phyloP scores from a whole-genome alignment of 495 filamentous ascomycete species.

The Chaetomidium leptoderma region DNA sequence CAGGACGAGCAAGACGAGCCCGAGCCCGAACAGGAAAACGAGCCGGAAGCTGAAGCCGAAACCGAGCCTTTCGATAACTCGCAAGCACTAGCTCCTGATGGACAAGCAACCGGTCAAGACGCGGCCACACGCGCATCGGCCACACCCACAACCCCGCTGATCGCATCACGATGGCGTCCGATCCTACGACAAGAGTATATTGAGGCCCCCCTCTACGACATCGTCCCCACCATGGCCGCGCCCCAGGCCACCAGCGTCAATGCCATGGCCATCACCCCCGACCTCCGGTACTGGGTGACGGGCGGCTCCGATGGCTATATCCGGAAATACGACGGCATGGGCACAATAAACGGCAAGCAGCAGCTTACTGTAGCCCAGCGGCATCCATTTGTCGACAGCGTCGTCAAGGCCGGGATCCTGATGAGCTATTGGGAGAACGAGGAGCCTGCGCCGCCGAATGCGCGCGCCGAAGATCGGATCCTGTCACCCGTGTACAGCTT shows the following conservation, averaged over 20 bases:
- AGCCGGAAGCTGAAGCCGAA: conserved; percentile 25
- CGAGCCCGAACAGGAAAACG: conserved; percentile 26
- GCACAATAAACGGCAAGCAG: conserved; percentile 89
- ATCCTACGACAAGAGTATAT: conserved; percentile 73
- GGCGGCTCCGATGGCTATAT: conserved; percentile 93
- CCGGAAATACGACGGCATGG: conserved; percentile 91
- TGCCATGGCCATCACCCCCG: conserved; percentile 82
- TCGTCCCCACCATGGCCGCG: conserved; percentile 92
- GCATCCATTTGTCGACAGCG: conserved; percentile 96
- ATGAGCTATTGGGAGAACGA: conserved; percentile 97
- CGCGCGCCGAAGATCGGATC: conserved; percentile 48
- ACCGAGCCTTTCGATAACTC: conserved; percentile 47
- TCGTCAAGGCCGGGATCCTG: conserved; percentile 86
- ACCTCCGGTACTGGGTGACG: conserved; percentile 92
- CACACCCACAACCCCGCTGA: conserved; percentile 42
- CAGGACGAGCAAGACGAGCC: conserved; percentile 52
- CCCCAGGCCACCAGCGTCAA: conserved; percentile 96
- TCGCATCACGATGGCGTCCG: conserved; percentile 51
- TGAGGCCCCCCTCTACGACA: conserved; percentile 85
- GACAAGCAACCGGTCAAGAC: conserved; percentile 12
- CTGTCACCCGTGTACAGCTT: conserved; percentile 90
- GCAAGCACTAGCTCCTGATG: conserved; percentile 50
- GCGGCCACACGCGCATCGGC: conserved; percentile 42
- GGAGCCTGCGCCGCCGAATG: conserved; percentile 43
- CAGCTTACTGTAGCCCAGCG: conserved; percentile 92